phyloP scores from a whole-genome alignment of 1,139 yeast species.

The Arxiozyma heterogenica region DNA sequence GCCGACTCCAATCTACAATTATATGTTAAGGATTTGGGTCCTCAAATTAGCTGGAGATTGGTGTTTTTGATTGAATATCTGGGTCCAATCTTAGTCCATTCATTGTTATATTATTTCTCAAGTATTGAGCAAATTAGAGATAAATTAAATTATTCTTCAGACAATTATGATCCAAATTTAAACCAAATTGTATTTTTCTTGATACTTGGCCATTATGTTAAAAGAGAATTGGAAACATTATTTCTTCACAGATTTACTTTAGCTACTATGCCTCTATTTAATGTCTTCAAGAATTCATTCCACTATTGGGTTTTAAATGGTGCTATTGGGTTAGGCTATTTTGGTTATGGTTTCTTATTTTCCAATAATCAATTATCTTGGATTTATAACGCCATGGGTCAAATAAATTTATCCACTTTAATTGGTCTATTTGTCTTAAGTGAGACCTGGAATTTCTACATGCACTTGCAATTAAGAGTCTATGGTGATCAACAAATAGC shows the following conservation, averaged over 20 bases:
- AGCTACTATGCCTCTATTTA: conserved; percentile 85
- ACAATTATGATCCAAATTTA: conserved; percentile 16
- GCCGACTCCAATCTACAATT: conserved; percentile 33
- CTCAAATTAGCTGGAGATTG: conserved; percentile 85
- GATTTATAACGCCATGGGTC: conserved; percentile 13
- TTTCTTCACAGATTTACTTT: conserved; percentile 77
- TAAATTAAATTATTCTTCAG: conserved; percentile 10
- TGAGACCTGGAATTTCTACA: conserved; percentile 62
- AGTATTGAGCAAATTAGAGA: conserved; percentile 8
- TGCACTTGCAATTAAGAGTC: conserved; percentile 43
- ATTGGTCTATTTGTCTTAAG: conserved; percentile 50
- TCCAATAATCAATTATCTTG: conserved; percentile 20
- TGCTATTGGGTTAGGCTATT: conserved; percentile 53
- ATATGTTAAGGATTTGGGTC: conserved; percentile 79
- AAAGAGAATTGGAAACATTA: conserved; percentile 81
- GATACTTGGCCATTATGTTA: conserved; percentile 65
- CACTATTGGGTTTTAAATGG: conserved; percentile 94
- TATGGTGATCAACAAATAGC: conserved; percentile 34
- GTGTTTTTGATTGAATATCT: conserved; percentile 80
- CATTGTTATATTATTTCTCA: conserved; percentile 44
- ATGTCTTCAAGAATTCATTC: conserved; percentile 76
- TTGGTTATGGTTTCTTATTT: conserved; percentile 50
- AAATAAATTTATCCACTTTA: conserved; percentile 24
- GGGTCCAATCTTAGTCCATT: conserved; percentile 81
- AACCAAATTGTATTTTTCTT: conserved; percentile 32